Base-by-base conservation (phyloP, 345 rosid genomes). In the Microthlaspi erraticum region DNA sequence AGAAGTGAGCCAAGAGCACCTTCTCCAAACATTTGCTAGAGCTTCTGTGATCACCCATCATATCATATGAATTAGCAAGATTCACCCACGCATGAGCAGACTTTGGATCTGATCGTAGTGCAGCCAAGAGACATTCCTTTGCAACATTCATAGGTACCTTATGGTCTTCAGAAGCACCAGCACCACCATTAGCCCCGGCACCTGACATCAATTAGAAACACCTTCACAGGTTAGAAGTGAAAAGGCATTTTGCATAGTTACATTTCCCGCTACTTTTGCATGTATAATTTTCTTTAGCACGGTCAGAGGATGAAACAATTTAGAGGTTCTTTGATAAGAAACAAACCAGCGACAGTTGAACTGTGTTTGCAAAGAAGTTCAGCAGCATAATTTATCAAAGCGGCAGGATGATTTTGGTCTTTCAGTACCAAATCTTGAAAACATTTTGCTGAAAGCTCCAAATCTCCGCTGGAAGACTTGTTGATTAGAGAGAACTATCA, bases 11-110 rank as follows among this genome's bases (percentile, higher is more conserved):
- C 80, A 81, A 78, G 80, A 79, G 90, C 86, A 94, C 99, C 99
- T 94, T 94, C 90, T 94, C 98, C 93, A 94, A 87, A 82, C 99
- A 94, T 78, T 89, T 89, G 86, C 84, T 80, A 65, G 98, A 85
- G 66, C 91, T 94, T 78, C 85, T 83, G 79, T 89, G 86, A 81
- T 91, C 99, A 41, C 92, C 92, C 54, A 69, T 75, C 83, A 87
- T 71, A 79, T 75, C 81, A 71, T 85, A 89, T 61, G 95, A 95
- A 77, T 85, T 82, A 41, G 96, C 97, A 61, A 93, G 91, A 83
- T 88, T 93, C 48, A 81, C 89, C 99, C 99, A 94, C 16, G 76
- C 64, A 81, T 93, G 99, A 20, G 96, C 86, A 23, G 95, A 87
- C 79, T 85, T 93, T 8, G 95, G 91, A 76, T 91, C 99, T 66